Percentiles rank a stretch among this genome's conserved stretches.
Evolutionary conservation across 805 yeast species (phyloP).

Genomic region (Candida ponderosae): DNA sequence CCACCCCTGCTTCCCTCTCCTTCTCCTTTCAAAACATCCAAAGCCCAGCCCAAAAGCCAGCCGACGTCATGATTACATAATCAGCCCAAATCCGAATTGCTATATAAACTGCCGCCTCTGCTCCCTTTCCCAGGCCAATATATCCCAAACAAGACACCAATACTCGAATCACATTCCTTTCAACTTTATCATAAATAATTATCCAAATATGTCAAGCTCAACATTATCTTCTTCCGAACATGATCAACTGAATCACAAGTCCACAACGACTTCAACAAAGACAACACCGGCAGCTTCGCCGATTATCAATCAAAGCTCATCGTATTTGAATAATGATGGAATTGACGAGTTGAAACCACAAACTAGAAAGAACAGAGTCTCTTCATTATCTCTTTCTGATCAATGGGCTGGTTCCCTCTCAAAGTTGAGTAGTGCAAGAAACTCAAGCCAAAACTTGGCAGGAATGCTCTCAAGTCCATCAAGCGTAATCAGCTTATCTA

Average conservation of each 20-base stretch:
- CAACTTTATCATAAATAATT: no score
- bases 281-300: conserved; percentile 6
- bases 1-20: no score
- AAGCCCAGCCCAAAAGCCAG: no score
- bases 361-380: conserved; percentile 53
- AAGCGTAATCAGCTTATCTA: conserved; percentile 5
- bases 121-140: no score
- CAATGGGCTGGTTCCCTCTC: conserved; percentile 47
- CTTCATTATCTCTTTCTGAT: conserved; percentile 62
- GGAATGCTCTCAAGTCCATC: conserved; percentile 4
- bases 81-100: no score
- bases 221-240: background rate
- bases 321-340: conserved; percentile 67
- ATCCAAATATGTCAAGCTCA: background rate
- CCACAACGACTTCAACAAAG: conserved; percentile 8
- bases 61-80: no score
- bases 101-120: no score
- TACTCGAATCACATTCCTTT: no score
- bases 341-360: conserved; percentile 61
- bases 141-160: no score
- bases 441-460: conserved; percentile 12
- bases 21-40: no score
- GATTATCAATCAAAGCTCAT: conserved; percentile 15
- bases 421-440: conserved; percentile 17
- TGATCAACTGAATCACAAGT: background rate